Conservation (phyloP, 345 rosid genomes). For the Raphanus sativus region DNA sequence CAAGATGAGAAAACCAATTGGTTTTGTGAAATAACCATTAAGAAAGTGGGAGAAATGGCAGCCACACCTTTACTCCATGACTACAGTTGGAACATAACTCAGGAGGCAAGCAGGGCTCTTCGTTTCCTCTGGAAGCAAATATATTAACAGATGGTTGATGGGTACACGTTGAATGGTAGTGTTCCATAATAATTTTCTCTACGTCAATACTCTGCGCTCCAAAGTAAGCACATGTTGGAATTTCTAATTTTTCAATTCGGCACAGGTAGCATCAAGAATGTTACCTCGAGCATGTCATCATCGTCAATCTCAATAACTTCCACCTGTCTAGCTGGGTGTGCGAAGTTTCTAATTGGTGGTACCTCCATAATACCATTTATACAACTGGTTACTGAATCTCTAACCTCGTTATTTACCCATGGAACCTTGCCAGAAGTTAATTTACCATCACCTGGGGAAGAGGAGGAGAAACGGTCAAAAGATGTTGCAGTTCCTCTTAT, state of each 20-base stretch:
- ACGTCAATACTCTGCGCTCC: slow-evolving; percentile 78
- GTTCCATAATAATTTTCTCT: slow-evolving; percentile 86
- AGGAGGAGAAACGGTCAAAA: slow-evolving; percentile 35
- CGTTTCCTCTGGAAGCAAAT: slow-evolving; percentile 44
- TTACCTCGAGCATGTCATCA: slow-evolving; percentile 87
- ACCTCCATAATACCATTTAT: slow-evolving; percentile 32
- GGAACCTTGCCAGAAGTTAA: slow-evolving; percentile 36
- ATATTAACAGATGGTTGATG: slow-evolving; percentile 63
- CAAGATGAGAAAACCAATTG: slow-evolving; percentile 32
- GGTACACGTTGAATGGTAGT: slow-evolving; percentile 72
- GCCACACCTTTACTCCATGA: slow-evolving; percentile 72
- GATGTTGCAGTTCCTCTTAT: slow-evolving; percentile 38
- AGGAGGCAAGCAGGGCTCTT: slow-evolving; percentile 53
- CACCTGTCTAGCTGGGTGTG: slow-evolving; percentile 35
- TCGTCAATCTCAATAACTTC: slow-evolving; percentile 67
- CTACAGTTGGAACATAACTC: slow-evolving; percentile 70
- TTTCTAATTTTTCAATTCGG: slow-evolving; percentile 25
- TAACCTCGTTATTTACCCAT: slow-evolving; percentile 28
- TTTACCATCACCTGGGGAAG: slow-evolving; percentile 29
- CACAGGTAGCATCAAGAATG: slow-evolving; percentile 9
- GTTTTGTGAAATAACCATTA: slow-evolving; percentile 16
- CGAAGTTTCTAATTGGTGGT: slow-evolving; percentile 39
- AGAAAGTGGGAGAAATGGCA: slow-evolving; percentile 16
- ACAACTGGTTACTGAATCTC: slow-evolving; percentile 35
- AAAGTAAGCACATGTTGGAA: slow-evolving; percentile 26